Base-by-base conservation (phyloP, 1,139 yeast genomes). In the Candida tetrigidarum region DNA sequence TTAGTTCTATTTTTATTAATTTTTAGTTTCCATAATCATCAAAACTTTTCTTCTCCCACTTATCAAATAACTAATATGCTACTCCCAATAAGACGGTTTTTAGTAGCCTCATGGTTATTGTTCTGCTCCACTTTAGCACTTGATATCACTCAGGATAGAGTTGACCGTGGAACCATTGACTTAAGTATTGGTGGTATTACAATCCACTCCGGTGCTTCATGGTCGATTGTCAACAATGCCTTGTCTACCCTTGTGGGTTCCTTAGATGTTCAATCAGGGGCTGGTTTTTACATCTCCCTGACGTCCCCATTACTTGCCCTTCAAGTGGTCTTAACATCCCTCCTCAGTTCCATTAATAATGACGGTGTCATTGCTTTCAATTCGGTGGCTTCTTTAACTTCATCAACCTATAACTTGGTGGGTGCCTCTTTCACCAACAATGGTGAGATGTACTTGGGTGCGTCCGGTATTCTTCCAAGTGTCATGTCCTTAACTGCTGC, bases 211-310 rank as follows among this genome's bases (percentile, higher is more conserved):
- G n/a, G n/a, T n/a, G n/a, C n/a, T 53, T 64, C 12, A 51, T 68
- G 66, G 64, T 66, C 74, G 19, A 62, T 68, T 27, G 52, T 67
- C 40, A 55, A 67, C 50, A 66, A 66, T 46, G 63, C 63, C 19
- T 42, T 55, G 39, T 50, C 62, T 15, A 45, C 58, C 55, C n/a
- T n/a, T n/a, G n/a, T n/a, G 23, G 69, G 71, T n/a, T 41, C 44
- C 20, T 53, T 67, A 26, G 36, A 49, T 16, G 50, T 48, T 16
- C 36, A 42, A 9, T 56, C 55, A 26, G 51, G 58, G 12, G 69
- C 68, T 42, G 60, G 56, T 1, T 59, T 66, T 39, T 66, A 57
- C 42, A 47, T 47, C 7, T 39, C 44, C 12, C 19, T 29, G 34
- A 15, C 29, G 3, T 26, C 33, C n/a, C 29, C 40, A 18, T 22